phyloP scores from a whole-genome alignment of 2,329 filamentous ascomycete species.

The Xylariaceae sp. region DNA sequence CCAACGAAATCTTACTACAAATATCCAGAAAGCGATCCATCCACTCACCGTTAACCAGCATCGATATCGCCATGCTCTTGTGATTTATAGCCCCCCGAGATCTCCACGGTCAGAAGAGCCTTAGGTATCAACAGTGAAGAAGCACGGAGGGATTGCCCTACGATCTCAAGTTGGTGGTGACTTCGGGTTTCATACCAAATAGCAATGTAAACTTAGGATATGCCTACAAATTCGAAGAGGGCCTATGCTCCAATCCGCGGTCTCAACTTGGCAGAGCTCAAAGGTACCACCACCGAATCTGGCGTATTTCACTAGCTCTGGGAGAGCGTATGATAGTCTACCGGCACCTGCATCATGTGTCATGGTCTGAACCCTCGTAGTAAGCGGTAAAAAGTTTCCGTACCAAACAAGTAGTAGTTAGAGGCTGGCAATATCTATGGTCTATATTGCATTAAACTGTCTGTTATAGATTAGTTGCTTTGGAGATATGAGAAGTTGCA shows the following conservation, averaged over 20 bases:
- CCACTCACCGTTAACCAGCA: slow-evolving; percentile 79
- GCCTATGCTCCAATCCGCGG: slow-evolving; percentile 87
- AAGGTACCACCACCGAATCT: slow-evolving; percentile 90
- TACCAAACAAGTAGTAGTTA: not conserved
- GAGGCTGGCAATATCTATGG: slow-evolving; percentile 71
- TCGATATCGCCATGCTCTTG: slow-evolving; percentile 95
- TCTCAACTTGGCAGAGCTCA: slow-evolving; percentile 92
- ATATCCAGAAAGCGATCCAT: slow-evolving; percentile 76
- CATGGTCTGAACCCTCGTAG: slow-evolving; percentile 69
- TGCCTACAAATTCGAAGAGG: slow-evolving; percentile 86
- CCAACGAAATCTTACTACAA: slow-evolving; percentile 42
- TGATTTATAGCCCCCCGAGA: slow-evolving; percentile 71
- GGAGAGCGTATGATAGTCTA: slow-evolving; percentile 74
- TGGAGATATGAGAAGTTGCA: not conserved
- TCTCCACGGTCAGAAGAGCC: slow-evolving; percentile 3
- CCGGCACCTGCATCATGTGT: slow-evolving; percentile 98
- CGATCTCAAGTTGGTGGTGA: too few species aligned
- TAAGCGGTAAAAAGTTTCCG: not conserved
- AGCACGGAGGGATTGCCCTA: too few species aligned
- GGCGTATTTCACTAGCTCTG: slow-evolving; percentile 75
- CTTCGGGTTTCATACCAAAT: not conserved
- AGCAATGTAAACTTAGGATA: not conserved
- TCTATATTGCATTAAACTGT: slow-evolving; percentile 92
- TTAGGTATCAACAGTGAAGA: not conserved
- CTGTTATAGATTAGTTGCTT: slow-evolving; percentile 50